Percentiles rank a stretch among this genome's conserved stretches.
Conservation (phyloP, 768 basidiomycete genomes). For the Hygrocybe coccinea region DNA sequence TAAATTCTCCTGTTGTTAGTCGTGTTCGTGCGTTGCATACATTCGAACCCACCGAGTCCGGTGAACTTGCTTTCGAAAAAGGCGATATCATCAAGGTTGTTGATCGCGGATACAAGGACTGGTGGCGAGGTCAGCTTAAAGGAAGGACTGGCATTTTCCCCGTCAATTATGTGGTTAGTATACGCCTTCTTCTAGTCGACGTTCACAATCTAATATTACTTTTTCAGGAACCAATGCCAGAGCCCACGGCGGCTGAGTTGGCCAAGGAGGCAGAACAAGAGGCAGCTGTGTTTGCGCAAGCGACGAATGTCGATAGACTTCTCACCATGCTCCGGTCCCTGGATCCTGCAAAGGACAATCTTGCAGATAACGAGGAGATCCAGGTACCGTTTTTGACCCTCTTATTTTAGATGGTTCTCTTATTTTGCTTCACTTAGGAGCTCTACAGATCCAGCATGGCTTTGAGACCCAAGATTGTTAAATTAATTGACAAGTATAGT, state of each 20-base stretch:
- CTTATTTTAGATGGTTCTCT: constrained; percentile 1
- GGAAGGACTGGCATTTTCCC: constrained; percentile 94
- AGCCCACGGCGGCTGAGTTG: constrained; percentile 71
- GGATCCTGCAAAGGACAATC: constrained; percentile 73
- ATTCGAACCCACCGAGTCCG: constrained; percentile 82
- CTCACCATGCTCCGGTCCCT: constrained; percentile 66
- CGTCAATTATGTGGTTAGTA: constrained; percentile 87
- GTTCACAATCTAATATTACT: not conserved
- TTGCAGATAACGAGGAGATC: constrained; percentile 90
- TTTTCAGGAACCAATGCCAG: constrained; percentile 73
- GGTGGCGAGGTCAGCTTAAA: constrained; percentile 92
- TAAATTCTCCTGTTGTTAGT: constrained; percentile 50
- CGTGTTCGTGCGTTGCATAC: constrained; percentile 86
- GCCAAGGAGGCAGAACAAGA: constrained; percentile 83
- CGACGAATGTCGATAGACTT: constrained; percentile 77
- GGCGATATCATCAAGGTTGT: constrained; percentile 95
- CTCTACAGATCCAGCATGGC: constrained; percentile 87
- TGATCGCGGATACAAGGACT: constrained; percentile 89
- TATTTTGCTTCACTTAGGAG: constrained; percentile 46
- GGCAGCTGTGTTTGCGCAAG: constrained; percentile 81
- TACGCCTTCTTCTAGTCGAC: not conserved
- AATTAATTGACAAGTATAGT: constrained; percentile 94
- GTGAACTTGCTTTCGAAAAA: constrained; percentile 86
- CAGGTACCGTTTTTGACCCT: constrained; percentile 41
- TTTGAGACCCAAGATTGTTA: constrained; percentile 90